Evolutionary conservation across 768 basidiomycete species (phyloP).

Genomic region (Lentinula edodes): DNA sequence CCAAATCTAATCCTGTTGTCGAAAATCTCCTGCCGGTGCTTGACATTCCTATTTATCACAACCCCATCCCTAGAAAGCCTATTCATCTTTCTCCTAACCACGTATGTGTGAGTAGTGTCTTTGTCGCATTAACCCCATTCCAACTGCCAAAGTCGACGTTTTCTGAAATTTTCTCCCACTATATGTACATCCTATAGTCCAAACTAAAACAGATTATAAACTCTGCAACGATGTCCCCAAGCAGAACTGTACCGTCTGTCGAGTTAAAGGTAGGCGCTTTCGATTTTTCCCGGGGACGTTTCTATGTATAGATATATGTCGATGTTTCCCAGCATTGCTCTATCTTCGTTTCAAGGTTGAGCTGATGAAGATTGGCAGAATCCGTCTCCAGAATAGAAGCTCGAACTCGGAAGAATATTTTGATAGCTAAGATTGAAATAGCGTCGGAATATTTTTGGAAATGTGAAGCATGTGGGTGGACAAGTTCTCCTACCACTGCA

Average conservation of each 20-base stretch:
- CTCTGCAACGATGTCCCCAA: not conserved
- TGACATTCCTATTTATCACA: not conserved
- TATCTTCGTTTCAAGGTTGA: not conserved
- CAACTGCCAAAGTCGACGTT: not conserved
- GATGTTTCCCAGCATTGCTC: too few relatives aligned
- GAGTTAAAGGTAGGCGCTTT: not conserved
- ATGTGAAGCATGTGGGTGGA: slow-evolving; percentile 4
- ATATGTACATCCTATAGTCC: not conserved
- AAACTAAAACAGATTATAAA: not conserved
- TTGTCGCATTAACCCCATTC: not conserved
- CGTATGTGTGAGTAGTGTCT: not conserved
- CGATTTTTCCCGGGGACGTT: not conserved
- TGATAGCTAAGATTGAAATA: not conserved
- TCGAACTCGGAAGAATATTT: not conserved
- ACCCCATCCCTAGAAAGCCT: not conserved
- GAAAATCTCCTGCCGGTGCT: too few relatives aligned
- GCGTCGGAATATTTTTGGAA: not conserved
- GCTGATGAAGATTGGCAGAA: not conserved
- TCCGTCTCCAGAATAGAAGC: slow-evolving; percentile 3
- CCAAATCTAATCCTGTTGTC: too few relatives aligned
- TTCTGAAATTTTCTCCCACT: not conserved
- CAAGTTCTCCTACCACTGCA: not conserved
- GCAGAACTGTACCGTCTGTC: not conserved
- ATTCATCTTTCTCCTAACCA: not conserved
- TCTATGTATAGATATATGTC: too few relatives aligned